These are phyloP conservation scores for Dioszegia hungarica DNA, from an alignment of 768 basidiomycete genomes.

Conservation along the genomic window DNA sequence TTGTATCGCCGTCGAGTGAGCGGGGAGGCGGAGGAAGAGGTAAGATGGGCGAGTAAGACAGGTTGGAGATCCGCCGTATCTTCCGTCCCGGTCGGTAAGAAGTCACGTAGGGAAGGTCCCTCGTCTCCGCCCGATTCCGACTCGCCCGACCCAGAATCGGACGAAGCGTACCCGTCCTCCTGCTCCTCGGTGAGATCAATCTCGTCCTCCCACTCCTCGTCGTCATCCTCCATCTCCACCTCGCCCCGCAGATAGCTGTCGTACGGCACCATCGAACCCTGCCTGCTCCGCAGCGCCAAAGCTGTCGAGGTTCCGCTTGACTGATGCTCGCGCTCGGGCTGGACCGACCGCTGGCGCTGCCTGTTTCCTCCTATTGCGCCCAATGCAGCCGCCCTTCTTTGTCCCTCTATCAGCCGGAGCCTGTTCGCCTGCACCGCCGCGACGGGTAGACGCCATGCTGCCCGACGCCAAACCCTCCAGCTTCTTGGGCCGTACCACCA, in stretches of 20 bases:
- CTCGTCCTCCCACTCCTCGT: conserved; percentile 32
- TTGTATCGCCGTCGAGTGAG: conserved; percentile 35
- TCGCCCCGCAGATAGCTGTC: conserved; percentile 28
- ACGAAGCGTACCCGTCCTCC: conserved; percentile 4
- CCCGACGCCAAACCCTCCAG: conserved; percentile 35
- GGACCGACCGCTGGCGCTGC: too few species aligned
- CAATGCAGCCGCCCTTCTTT: not conserved
- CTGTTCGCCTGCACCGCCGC: not conserved
- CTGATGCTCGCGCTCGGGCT: too few species aligned
- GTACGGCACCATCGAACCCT: conserved; percentile 9
- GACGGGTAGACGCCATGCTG: conserved; percentile 19
- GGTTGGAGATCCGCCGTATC: conserved; percentile 25
- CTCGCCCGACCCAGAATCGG: conserved; percentile 13
- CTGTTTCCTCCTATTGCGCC: not conserved
- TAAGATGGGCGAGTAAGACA: conserved; percentile 42
- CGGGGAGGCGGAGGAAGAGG: conserved; percentile 21
- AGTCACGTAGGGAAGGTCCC: conserved; percentile 19
- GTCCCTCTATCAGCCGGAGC: not conserved
- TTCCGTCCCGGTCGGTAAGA: conserved; percentile 13
- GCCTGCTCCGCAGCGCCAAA: not conserved
- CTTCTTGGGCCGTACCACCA: conserved; percentile 44
- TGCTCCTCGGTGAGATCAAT: not conserved
- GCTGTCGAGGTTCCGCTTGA: conserved; percentile 7
- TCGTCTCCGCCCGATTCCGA: conserved; percentile 8
- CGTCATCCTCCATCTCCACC: conserved; percentile 34